Percentiles rank a stretch among this genome's conserved stretches.
These are phyloP conservation scores for Botrytis sinoallii DNA, from an alignment of 2,329 filamentous ascomycete genomes.

Conservation along the genomic window DNA sequence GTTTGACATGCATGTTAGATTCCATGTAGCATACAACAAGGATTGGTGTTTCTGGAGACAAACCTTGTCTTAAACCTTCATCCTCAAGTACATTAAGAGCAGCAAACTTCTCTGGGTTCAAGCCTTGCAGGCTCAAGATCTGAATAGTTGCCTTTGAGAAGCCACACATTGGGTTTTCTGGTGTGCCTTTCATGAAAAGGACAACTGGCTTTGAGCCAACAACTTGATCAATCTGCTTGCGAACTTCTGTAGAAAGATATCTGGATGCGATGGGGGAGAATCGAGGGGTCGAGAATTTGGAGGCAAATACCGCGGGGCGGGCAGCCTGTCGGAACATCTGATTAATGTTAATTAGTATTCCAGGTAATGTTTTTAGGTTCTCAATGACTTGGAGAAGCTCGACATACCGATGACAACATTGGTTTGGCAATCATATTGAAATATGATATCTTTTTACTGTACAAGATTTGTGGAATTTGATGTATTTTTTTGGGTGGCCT, in stretches of 20 bases:
- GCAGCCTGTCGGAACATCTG: slow-evolving; percentile 48
- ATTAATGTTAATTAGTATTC: slow-evolving; percentile 22
- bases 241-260: slow-evolving; percentile 76
- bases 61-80: slow-evolving; percentile 77
- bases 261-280: slow-evolving; percentile 43
- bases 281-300: slow-evolving; percentile 34
- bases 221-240: slow-evolving; percentile 83
- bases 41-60: slow-evolving; percentile 26
- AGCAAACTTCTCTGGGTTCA: slow-evolving; percentile 94
- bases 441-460: slow-evolving; percentile 12
- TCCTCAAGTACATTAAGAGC: slow-evolving; percentile 98
- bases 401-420: slow-evolving; percentile 33
- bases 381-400: neutral
- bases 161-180: slow-evolving; percentile 91
- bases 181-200: slow-evolving; percentile 99
- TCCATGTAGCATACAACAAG: neutral
- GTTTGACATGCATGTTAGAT: neutral
- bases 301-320: slow-evolving; percentile 36
- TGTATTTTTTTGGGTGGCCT: slow-evolving; percentile 11
- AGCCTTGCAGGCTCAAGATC: slow-evolving; percentile 89
- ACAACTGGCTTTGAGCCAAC: slow-evolving; percentile 87
- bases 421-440: slow-evolving; percentile 34
- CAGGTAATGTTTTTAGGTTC: neutral
- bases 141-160: slow-evolving; percentile 95
- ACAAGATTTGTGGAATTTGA: neutral